Evolutionary conservation across 75 land plant genomes (phyloP).

Genomic region (Pinus taeda): DNA sequence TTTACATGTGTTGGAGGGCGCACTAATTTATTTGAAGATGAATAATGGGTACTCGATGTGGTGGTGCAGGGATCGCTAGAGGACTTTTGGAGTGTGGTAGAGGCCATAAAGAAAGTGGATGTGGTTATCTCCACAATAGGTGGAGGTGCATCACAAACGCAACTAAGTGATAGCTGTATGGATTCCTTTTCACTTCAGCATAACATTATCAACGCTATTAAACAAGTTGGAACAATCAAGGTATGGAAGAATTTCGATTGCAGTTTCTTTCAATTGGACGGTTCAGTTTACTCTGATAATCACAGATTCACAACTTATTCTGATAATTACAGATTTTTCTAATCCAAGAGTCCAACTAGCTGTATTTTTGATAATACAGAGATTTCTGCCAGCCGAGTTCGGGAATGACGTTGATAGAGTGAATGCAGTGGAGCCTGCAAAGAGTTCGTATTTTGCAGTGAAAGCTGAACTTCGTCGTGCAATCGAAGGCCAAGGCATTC

Average conservation of each 20-base stretch:
- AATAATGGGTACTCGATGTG: background rate
- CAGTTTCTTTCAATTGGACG: too few species aligned
- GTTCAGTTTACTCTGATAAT: too few species aligned
- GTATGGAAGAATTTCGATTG: too few species aligned
- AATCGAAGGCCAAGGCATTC: slow-evolving; percentile 49
- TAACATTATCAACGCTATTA: too few species aligned
- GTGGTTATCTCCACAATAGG: slow-evolving; percentile 32
- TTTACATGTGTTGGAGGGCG: background rate
- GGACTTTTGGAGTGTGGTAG: slow-evolving; percentile 20
- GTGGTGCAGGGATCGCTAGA: slow-evolving; percentile 12
- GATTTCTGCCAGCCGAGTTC: slow-evolving; percentile 51
- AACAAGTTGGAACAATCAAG: too few species aligned
- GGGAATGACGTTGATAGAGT: slow-evolving; percentile 29
- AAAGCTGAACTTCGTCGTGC: slow-evolving; percentile 19
- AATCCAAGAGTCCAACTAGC: too few species aligned
- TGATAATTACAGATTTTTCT: too few species aligned
- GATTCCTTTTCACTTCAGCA: too few species aligned
- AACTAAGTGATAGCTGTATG: too few species aligned
- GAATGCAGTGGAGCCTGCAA: slow-evolving; percentile 13
- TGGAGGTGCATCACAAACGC: too few species aligned
- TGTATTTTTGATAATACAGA: slow-evolving; percentile 12
- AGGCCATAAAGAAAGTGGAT: slow-evolving; percentile 21
- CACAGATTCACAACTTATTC: too few species aligned
- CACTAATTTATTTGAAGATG: background rate
- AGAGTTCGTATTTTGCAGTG: slow-evolving; percentile 9